phyloP scores from a whole-genome alignment of 495 filamentous ascomycete genomes.

The Penicillium nucicola region DNA sequence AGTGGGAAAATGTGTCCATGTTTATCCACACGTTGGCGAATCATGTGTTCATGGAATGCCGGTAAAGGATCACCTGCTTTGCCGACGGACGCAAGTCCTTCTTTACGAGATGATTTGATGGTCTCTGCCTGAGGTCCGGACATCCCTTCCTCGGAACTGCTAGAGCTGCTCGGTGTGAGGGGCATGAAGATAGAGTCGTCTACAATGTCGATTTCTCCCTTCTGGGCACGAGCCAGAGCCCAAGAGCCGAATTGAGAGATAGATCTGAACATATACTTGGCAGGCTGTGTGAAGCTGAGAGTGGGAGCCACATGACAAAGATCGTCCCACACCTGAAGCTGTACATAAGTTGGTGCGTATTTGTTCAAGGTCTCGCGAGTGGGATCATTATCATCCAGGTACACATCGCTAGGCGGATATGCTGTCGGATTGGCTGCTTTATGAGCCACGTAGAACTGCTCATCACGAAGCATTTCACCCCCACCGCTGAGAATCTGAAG shows the following conservation, averaged over 20 bases:
- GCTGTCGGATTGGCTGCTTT: slow-evolving; percentile 79
- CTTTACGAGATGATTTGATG: slow-evolving; percentile 12
- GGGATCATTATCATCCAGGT: slow-evolving; percentile 63
- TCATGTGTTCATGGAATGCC: slow-evolving; percentile 78
- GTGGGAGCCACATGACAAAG: slow-evolving; percentile 90
- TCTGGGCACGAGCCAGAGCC: slow-evolving; percentile 80
- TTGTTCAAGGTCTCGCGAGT: slow-evolving; percentile 50
- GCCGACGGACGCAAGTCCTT: slow-evolving; percentile 51
- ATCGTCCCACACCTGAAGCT: slow-evolving; percentile 95
- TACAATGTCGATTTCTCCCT: slow-evolving; percentile 70
- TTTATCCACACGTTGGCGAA: slow-evolving; percentile 78
- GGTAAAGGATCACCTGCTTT: slow-evolving; percentile 81
- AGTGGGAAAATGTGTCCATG: slow-evolving; percentile 70
- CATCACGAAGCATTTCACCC: slow-evolving; percentile 84
- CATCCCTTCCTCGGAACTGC: slow-evolving; percentile 28
- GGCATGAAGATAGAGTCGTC: slow-evolving; percentile 75
- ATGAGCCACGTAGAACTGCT: slow-evolving; percentile 92
- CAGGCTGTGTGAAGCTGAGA: slow-evolving; percentile 86
- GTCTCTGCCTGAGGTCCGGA: slow-evolving; percentile 15
- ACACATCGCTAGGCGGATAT: slow-evolving; percentile 65
- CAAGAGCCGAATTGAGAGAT: slow-evolving; percentile 91
- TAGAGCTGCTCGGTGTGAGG: slow-evolving; percentile 57
- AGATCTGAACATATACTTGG: slow-evolving; percentile 89
- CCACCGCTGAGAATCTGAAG: slow-evolving; percentile 82
- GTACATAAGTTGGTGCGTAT: slow-evolving; percentile 82